phyloP scores from a whole-genome alignment of 2,329 filamentous ascomycete genomes.

The Aschersonia sp. region DNA sequence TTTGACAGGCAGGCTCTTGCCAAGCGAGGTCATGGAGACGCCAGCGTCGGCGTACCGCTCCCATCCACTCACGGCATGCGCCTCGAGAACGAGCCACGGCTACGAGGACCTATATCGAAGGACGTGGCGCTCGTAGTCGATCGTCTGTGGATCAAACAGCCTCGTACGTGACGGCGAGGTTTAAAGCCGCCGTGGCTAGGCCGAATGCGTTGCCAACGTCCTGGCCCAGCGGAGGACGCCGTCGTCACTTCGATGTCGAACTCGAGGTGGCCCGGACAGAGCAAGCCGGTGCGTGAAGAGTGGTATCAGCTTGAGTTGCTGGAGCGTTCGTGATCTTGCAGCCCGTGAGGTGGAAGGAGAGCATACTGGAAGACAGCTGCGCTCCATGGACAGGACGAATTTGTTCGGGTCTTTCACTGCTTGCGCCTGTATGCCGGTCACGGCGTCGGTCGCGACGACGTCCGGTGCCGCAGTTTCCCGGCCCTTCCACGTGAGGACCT shows the following conservation, averaged over 20 bases:
- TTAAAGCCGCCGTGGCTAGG: constrained; percentile 41
- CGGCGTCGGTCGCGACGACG: background rate
- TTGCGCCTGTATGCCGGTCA: background rate
- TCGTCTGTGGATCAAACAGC: constrained; percentile 25
- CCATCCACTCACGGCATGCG: constrained; percentile 43
- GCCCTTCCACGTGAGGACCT: no score
- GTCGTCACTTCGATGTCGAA: constrained; percentile 49
- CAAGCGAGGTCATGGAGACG: constrained; percentile 37
- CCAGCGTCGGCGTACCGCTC: constrained; percentile 45
- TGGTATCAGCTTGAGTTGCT: constrained; percentile 38
- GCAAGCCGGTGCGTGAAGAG: constrained; percentile 25
- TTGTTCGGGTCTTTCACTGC: constrained; percentile 16
- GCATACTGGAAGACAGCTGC: constrained; percentile 39
- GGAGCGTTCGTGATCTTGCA: constrained; percentile 39
- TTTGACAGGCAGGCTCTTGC: constrained; percentile 38
- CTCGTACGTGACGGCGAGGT: constrained; percentile 38
- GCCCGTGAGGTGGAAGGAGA: constrained; percentile 35
- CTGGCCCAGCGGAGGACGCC: constrained; percentile 36
- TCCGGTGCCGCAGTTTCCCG: background rate
- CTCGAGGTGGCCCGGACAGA: constrained; percentile 43
- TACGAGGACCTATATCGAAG: constrained; percentile 26
- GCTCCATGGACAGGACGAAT: constrained; percentile 48
- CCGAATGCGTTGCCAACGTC: constrained; percentile 47
- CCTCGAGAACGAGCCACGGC: constrained; percentile 43
- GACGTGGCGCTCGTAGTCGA: constrained; percentile 29